Conservation (phyloP, 768 basidiomycete species). For the Trametes elegans region DNA sequence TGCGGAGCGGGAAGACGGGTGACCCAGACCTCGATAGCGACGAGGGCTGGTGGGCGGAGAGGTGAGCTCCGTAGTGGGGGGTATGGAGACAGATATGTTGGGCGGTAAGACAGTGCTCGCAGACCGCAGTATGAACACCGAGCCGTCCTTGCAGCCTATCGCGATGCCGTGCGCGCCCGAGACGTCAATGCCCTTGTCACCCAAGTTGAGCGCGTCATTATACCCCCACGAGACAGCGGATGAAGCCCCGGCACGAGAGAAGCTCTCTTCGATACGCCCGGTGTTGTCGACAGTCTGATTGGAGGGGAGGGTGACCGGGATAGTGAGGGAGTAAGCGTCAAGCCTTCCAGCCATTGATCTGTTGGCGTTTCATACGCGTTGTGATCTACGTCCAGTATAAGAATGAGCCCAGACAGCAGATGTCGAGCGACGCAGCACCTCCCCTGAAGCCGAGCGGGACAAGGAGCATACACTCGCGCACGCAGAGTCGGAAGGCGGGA, state of each 20-base stretch:
- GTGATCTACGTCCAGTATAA: neutral
- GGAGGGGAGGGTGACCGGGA: slow-evolving; percentile 6
- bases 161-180: slow-evolving; percentile 23
- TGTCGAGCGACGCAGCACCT: too few species aligned
- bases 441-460: too few species aligned
- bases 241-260: slow-evolving; percentile 4
- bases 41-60: slow-evolving; percentile 19
- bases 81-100: neutral
- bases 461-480: too few species aligned
- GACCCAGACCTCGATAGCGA: slow-evolving; percentile 14
- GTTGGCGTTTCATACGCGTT: neutral
- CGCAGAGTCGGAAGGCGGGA: too few species aligned
- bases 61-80: neutral
- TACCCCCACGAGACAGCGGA: slow-evolving; percentile 8
- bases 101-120: neutral
- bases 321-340: neutral
- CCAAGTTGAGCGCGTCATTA: neutral
- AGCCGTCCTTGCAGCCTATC: slow-evolving; percentile 38
- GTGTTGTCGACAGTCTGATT: neutral
- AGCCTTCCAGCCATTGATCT: neutral
- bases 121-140: slow-evolving; percentile 33
- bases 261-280: slow-evolving; percentile 4
- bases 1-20: slow-evolving; percentile 26
- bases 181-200: neutral
- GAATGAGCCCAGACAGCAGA: too few species aligned